Conservation (phyloP, 305 asterid species). For the Solanum aculeatissimum region DNA sequence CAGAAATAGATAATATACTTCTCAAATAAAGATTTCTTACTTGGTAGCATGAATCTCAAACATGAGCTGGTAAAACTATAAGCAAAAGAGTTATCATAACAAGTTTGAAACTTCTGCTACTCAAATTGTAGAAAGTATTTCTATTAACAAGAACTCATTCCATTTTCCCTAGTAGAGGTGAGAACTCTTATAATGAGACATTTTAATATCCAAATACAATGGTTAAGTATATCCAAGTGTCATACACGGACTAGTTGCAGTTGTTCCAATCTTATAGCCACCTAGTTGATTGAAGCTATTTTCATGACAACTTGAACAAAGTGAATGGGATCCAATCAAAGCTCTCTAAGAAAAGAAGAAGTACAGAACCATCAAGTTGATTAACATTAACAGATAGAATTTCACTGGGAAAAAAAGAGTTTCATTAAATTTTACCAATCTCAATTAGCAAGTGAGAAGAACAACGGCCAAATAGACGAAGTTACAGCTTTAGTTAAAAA, state of each 20-base stretch:
- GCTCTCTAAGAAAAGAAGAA: not conserved
- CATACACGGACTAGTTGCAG: not conserved
- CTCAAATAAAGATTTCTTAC: not conserved
- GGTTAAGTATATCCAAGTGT: not conserved
- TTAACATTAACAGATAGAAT: not conserved
- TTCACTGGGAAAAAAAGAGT: not conserved
- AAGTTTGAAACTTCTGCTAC: not conserved
- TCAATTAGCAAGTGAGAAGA: not conserved
- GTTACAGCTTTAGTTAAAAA: not conserved
- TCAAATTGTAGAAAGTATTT: not conserved
- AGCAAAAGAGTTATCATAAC: not conserved
- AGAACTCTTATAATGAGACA: not conserved
- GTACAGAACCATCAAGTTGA: not conserved
- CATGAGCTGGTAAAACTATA: not conserved
- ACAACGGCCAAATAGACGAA: not conserved
- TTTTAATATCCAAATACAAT: not conserved
- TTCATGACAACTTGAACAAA: not conserved
- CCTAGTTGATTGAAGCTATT: not conserved
- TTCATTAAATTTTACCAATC: not conserved
- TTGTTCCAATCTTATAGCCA: not conserved
- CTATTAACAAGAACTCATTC: not conserved
- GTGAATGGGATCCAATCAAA: not conserved
- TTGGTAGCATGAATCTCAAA: not conserved
- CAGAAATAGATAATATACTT: not conserved
- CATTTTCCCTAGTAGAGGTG: not conserved